Evolutionary conservation across 495 filamentous ascomycete genomes (phyloP).

Genomic region (Daldinia bambusicola): DNA sequence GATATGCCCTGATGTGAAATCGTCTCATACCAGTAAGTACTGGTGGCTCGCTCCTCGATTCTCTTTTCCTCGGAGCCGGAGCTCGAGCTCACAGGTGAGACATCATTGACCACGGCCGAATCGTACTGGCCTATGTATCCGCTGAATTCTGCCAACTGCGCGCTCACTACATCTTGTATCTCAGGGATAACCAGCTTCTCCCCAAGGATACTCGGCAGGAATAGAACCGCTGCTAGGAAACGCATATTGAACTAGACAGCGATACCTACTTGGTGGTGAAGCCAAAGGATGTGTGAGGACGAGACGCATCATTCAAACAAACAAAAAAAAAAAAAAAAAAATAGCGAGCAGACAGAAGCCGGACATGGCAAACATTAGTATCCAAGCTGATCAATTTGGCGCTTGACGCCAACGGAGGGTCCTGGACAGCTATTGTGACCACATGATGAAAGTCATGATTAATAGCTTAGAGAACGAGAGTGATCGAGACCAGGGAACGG

Average conservation of each 20-base stretch:
- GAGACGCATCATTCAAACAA: constrained; percentile 2
- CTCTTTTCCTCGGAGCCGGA: constrained; percentile 1
- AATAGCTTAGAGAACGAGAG: constrained; percentile 21
- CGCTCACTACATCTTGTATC: constrained; percentile 36
- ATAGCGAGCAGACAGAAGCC: neutral
- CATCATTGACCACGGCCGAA: constrained; percentile 21
- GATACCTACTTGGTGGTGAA: neutral
- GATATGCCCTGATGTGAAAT: constrained; percentile 61
- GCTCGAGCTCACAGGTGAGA: neutral
- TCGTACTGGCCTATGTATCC: constrained; percentile 26
- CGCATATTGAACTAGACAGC: constrained; percentile 35
- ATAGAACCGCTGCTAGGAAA: constrained; percentile 21
- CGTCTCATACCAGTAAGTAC: constrained; percentile 57
- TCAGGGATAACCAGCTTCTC: constrained; percentile 41
- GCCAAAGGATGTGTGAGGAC: neutral
- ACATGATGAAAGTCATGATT: constrained; percentile 27
- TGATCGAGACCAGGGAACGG: constrained; percentile 34
- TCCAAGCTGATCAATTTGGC: neutral
- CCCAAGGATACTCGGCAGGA: constrained; percentile 32
- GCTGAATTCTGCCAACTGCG: constrained; percentile 38
- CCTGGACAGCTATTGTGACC: neutral
- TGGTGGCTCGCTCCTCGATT: constrained; percentile 34
- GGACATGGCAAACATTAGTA: constrained; percentile 19
- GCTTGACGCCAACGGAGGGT: constrained; percentile 14
- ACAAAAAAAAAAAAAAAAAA: too few relatives aligned